Evolutionary conservation across 352 stramenopile species (phyloP).

Genomic region (Detonula confervacea): DNA sequence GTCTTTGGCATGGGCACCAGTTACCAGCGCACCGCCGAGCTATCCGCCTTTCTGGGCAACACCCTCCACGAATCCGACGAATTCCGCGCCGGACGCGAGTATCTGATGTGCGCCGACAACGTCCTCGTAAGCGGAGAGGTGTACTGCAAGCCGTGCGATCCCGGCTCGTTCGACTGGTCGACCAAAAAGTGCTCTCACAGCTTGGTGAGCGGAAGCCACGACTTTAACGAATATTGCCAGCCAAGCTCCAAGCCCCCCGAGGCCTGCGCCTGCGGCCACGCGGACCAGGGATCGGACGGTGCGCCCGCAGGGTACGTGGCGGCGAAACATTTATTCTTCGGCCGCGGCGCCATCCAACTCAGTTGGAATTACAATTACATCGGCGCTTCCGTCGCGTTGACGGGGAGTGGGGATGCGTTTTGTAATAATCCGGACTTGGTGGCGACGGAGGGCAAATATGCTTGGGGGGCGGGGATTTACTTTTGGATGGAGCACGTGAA

Average conservation of each 20-base stretch:
- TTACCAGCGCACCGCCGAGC: conserved; percentile 48
- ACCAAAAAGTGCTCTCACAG: conserved; percentile 47
- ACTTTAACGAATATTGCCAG: conserved; percentile 60
- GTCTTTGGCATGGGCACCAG: conserved; percentile 64
- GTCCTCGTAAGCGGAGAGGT: conserved; percentile 33
- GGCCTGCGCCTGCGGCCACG: conserved; percentile 49
- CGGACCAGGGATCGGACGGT: conserved; percentile 11
- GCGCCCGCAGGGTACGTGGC: conserved; percentile 58
- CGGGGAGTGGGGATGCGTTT: conserved; percentile 48
- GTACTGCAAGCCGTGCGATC: conserved; percentile 58
- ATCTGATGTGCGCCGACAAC: conserved; percentile 60
- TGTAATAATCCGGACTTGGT: conserved; percentile 62
- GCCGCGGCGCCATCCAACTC: conserved; percentile 35
- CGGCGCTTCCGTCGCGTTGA: conserved; percentile 52
- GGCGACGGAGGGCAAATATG: conserved; percentile 51
- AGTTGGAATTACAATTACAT: conserved; percentile 63
- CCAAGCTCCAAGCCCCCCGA: conserved; percentile 41
- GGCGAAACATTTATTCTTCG: conserved; percentile 53
- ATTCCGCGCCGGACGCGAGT: conserved; percentile 52
- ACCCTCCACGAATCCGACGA: conserved; percentile 60
- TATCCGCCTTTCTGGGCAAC: conserved; percentile 51
- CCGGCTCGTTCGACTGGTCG: conserved; percentile 53
- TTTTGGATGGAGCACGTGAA: conserved; percentile 67
- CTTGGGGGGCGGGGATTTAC: conserved; percentile 44
- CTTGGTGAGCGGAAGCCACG: conserved; percentile 52